phyloP scores from a whole-genome alignment of 2,329 filamentous ascomycete species.

The Aureobasidium pullulans region DNA sequence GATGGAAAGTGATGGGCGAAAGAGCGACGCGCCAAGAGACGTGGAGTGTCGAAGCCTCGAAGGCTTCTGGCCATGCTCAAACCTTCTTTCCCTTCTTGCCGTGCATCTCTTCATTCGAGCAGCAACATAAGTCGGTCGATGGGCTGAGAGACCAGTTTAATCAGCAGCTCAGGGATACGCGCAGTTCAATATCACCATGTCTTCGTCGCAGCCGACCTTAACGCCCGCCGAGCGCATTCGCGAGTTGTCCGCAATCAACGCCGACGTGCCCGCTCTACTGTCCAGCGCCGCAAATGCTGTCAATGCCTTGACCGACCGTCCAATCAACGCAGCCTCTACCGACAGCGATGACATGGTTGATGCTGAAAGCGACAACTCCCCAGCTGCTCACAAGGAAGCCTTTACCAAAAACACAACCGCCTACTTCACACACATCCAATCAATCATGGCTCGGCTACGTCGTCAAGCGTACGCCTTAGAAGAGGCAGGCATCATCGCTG shows the following conservation, averaged over 20 bases:
- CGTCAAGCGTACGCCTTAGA: slow-evolving; percentile 72
- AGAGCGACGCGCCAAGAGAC: slow-evolving; percentile 5
- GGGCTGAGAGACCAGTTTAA: slow-evolving; percentile 15
- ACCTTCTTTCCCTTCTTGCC: background rate
- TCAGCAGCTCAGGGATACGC: slow-evolving; percentile 1
- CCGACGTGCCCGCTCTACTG: slow-evolving; percentile 48
- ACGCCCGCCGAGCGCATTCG: slow-evolving; percentile 70
- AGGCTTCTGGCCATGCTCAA: background rate
- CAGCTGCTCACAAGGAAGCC: slow-evolving; percentile 42
- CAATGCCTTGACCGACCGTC: slow-evolving; percentile 52
- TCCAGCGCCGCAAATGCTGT: slow-evolving; percentile 55
- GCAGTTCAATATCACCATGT: slow-evolving; percentile 17
- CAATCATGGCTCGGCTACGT: slow-evolving; percentile 65
- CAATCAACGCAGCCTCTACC: slow-evolving; percentile 35
- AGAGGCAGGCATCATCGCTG: slow-evolving; percentile 65
- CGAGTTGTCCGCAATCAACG: slow-evolving; percentile 73
- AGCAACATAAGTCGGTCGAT: background rate
- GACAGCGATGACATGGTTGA: slow-evolving; percentile 41
- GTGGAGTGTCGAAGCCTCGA: slow-evolving; percentile 1
- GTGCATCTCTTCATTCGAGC: background rate
- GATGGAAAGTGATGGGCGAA: slow-evolving; percentile 3
- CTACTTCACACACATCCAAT: slow-evolving; percentile 67
- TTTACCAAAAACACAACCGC: slow-evolving; percentile 49
- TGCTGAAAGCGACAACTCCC: background rate
- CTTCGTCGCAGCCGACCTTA: slow-evolving; percentile 32